Conservation (phyloP, 306 rosid species). For the Quercus robur region DNA sequence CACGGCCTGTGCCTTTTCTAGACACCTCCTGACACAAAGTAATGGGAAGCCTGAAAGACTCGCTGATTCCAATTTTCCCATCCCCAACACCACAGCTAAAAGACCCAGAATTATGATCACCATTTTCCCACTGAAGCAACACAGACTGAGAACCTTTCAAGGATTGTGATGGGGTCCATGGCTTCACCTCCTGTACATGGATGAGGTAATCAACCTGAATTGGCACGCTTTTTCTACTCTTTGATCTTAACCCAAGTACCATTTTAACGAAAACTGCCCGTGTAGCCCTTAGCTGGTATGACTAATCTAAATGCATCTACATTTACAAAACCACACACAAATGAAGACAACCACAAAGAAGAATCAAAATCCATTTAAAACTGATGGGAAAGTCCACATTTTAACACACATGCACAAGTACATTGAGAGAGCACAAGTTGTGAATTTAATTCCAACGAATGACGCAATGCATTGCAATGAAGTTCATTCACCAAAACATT, state of each 20-base stretch:
- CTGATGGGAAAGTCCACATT: neutral
- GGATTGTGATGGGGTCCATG: slow-evolving; percentile 74
- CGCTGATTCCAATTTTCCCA: slow-evolving; percentile 43
- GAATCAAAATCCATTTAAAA: slow-evolving; percentile 1
- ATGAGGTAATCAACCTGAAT: slow-evolving; percentile 54
- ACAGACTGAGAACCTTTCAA: slow-evolving; percentile 49
- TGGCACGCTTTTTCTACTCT: slow-evolving; percentile 49
- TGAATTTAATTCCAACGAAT: neutral
- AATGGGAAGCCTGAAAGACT: slow-evolving; percentile 58
- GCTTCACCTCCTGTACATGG: slow-evolving; percentile 65
- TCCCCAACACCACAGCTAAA: slow-evolving; percentile 26
- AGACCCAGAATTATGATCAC: slow-evolving; percentile 52
- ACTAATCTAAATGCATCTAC: slow-evolving; percentile 17
- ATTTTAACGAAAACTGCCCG: slow-evolving; percentile 26
- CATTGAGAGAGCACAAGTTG: too few relatives aligned
- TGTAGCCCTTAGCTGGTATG: slow-evolving; percentile 17
- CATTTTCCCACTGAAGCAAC: slow-evolving; percentile 72
- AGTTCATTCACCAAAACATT: neutral
- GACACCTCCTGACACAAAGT: slow-evolving; percentile 47
- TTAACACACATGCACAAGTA: neutral
- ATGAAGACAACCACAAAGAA: slow-evolving; percentile 8
- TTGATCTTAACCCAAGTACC: slow-evolving; percentile 82
- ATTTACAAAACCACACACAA: slow-evolving; percentile 34
- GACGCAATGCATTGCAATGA: neutral
- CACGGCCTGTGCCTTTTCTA: slow-evolving; percentile 38